Conservation (phyloP, 75 land plant genomes). For the Cryptomeria japonica region DNA sequence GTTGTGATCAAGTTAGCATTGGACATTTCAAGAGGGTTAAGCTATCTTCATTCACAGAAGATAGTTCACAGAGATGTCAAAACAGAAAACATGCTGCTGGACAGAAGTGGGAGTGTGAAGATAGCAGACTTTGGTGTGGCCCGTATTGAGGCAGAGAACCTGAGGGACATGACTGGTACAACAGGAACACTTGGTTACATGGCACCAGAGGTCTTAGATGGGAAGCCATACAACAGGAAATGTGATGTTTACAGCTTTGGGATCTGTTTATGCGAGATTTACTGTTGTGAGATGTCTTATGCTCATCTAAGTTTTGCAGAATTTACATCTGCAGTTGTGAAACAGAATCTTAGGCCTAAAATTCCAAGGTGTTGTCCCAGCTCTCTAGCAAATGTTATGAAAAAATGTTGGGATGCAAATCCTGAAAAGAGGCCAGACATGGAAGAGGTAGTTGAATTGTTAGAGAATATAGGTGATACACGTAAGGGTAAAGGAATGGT, state of each 20-base stretch:
- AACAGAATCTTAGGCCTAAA: constrained; percentile 87
- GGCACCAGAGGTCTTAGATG: constrained; percentile 98
- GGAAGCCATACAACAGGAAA: constrained; percentile 91
- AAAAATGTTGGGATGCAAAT: constrained; percentile 93
- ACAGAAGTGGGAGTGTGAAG: constrained; percentile 64
- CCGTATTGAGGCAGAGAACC: constrained; percentile 84
- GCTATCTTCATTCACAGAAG: too few relatives aligned
- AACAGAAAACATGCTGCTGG: constrained; percentile 17
- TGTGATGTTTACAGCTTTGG: constrained; percentile 99
- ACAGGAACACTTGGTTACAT: constrained; percentile 92
- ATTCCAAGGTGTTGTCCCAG: constrained; percentile 93
- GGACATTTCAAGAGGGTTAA: constrained; percentile 62
- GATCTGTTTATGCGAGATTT: constrained; percentile 93
- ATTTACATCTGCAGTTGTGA: constrained; percentile 90
- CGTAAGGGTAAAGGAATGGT: constrained; percentile 93
- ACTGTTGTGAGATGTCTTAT: constrained; percentile 98
- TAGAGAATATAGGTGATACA: constrained; percentile 91
- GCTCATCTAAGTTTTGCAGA: constrained; percentile 88
- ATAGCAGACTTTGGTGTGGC: constrained; percentile 97
- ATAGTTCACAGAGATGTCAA: too few relatives aligned
- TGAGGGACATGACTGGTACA: constrained; percentile 92
- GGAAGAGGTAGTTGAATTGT: constrained; percentile 81
- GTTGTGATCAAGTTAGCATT: constrained; percentile 83
- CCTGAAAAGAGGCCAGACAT: constrained; percentile 91
- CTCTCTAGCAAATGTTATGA: constrained; percentile 88